Evolutionary conservation across 2,329 filamentous ascomycete genomes (phyloP).

Genomic region (Cladosporium halotolerans): DNA sequence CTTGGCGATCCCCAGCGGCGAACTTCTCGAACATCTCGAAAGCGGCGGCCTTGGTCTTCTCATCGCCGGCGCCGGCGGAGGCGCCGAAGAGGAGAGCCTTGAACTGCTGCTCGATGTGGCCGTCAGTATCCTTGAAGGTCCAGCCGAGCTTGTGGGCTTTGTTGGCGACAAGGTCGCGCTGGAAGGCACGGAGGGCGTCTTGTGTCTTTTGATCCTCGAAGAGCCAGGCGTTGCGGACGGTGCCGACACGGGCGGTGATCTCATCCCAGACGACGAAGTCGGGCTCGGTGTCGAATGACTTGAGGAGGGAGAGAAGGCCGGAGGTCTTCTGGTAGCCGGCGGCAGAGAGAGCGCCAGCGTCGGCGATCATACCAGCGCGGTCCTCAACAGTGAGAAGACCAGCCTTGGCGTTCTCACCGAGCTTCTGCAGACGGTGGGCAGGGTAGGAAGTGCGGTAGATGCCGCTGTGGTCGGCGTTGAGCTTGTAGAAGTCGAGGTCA

Average conservation of each 20-base stretch:
- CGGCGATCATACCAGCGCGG: constrained; percentile 81
- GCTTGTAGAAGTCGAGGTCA: constrained; percentile 84
- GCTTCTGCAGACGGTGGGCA: constrained; percentile 75
- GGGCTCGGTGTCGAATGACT: constrained; percentile 72
- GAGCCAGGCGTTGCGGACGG: constrained; percentile 79
- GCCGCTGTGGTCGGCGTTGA: constrained; percentile 90
- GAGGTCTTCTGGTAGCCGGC: constrained; percentile 94
- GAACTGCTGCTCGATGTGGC: constrained; percentile 88
- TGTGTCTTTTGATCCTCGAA: constrained; percentile 71
- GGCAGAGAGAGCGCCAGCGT: constrained; percentile 80
- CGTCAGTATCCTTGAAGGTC: constrained; percentile 77
- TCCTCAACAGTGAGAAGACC: constrained; percentile 82
- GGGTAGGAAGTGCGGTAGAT: constrained; percentile 88
- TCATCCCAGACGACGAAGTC: constrained; percentile 96
- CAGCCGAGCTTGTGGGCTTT: constrained; percentile 86
- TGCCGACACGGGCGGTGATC: constrained; percentile 69
- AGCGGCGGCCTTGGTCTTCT: constrained; percentile 69
- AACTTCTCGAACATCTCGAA: constrained; percentile 89
- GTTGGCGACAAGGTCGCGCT: constrained; percentile 66
- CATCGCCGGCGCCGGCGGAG: constrained; percentile 74
- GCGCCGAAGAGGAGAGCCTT: constrained; percentile 84
- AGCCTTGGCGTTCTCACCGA: constrained; percentile 76
- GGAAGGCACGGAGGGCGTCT: constrained; percentile 76
- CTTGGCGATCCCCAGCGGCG: constrained; percentile 67
- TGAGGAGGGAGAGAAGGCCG: constrained; percentile 75